Evolutionary conservation across 495 filamentous ascomycete species (phyloP).

Genomic region (Diplogelasinospora grovesii): DNA sequence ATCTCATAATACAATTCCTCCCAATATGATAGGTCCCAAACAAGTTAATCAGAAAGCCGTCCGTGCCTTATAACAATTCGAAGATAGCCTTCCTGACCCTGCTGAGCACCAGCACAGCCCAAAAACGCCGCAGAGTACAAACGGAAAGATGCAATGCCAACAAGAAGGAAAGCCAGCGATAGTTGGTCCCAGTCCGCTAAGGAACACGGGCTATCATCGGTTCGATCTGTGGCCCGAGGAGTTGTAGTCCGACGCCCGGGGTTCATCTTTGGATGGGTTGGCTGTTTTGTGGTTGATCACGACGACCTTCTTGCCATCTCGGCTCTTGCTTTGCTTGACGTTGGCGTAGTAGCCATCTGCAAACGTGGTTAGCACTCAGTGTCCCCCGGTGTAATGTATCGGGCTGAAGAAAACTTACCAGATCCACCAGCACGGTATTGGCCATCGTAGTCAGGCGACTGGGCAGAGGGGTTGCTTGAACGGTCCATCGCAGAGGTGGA

Average conservation of each 20-base stretch:
- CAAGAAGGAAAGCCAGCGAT: background rate
- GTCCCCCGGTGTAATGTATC: too few relatives aligned
- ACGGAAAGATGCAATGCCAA: background rate
- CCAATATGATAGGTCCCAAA: too few relatives aligned
- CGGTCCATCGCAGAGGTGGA: slow-evolving; percentile 11
- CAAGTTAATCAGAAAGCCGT: too few relatives aligned
- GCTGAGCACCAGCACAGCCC: too few relatives aligned
- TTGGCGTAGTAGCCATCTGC: slow-evolving; percentile 1
- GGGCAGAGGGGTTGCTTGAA: slow-evolving; percentile 4
- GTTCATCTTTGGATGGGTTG: slow-evolving; percentile 12
- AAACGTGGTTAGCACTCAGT: background rate
- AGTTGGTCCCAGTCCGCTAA: too few relatives aligned
- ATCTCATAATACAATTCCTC: too few relatives aligned
- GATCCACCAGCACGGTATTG: slow-evolving; percentile 9
- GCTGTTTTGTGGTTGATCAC: slow-evolving; percentile 14
- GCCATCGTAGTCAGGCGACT: background rate
- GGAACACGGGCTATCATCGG: too few relatives aligned
- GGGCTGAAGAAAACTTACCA: slow-evolving; percentile 6
- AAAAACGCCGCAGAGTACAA: background rate
- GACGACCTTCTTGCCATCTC: slow-evolving; percentile 1
- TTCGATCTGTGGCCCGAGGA: too few relatives aligned
- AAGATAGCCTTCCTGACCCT: too few relatives aligned
- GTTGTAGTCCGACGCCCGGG: slow-evolving; percentile 10
- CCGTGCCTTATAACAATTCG: too few relatives aligned
- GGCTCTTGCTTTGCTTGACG: slow-evolving; percentile 3